Evolutionary conservation across 2,329 filamentous ascomycete species (phyloP), one percentile per base, ranked within the genome.

Genomic region (Exophiala phaeomuriformis): DNA sequence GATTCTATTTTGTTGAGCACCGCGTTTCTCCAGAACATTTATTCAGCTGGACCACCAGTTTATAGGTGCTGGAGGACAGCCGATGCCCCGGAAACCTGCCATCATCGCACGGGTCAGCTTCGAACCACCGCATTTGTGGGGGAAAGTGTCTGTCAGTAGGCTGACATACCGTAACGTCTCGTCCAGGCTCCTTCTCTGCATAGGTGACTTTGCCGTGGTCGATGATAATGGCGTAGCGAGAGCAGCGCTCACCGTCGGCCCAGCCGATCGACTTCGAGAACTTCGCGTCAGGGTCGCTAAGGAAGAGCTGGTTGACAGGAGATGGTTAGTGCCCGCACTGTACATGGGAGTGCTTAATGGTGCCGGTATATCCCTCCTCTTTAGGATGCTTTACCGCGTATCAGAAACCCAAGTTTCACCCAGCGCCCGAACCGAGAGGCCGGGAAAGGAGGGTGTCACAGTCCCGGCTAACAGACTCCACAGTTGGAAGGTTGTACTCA

Each of bases 121-220:
- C 19, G 40, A 54, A 36, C 33, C 33, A n/a, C n/a, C 33, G 33
- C 33, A 19, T 19, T 19, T 19, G 19, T 19, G 19, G 19, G 19
- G 19, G 19, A 19, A 19, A 19, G 19, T 19, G 19, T 19, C 19
- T 19, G 19, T 19, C 19, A 9, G n/a, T 1, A 32, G n/a, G 42
- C 10, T 10, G 28, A 62, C 58, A 55, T 53, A 67, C 64, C 33
- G 61, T 64, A 36, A 67, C 58, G 9, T 63, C 64, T 30, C 59
- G 57, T 8, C 56, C 61, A 47, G 57, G 69, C 75, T 94, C 88
- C 65, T 81, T 84, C 72, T 85, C 86, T 56, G 87, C 86, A 70
- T 94, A 94, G 66, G 75, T 77, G 65, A 95, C 79, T 77, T 88
- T 91, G 71, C 88, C 88, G 70, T 94, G 77, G 73, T 90, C 88